These are phyloP conservation scores for Taphrina populina DNA, from an alignment of 1,139 yeast genomes.

Conservation along the genomic window DNA sequence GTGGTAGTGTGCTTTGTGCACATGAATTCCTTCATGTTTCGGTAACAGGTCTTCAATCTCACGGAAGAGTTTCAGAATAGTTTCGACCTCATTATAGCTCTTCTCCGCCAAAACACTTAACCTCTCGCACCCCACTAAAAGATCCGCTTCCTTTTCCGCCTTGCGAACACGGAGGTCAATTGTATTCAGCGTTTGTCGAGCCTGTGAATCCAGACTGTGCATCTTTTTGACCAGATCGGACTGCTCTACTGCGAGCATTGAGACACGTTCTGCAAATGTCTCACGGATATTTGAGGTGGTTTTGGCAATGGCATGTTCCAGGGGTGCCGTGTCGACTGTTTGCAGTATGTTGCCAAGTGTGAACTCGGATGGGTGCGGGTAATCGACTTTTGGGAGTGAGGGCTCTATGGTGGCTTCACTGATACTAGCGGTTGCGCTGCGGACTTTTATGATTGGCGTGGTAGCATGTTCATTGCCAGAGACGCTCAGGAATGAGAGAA, in stretches of 20 bases:
- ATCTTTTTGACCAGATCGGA: neutral
- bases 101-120: slow-evolving; percentile 11
- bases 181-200: neutral
- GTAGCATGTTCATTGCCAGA: no score
- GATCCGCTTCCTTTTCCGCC: slow-evolving; percentile 6
- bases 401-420: no score
- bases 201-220: neutral
- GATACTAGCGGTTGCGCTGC: neutral
- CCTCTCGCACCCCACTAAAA: slow-evolving; percentile 5
- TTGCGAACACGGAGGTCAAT: neutral
- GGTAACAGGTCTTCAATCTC: slow-evolving; percentile 9
- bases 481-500: slow-evolving; percentile 9
- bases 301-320: neutral
- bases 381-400: neutral
- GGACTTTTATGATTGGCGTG: neutral
- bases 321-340: neutral
- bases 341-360: neutral
- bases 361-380: slow-evolving; percentile 1
- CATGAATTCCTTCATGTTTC: neutral
- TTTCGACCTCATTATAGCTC: slow-evolving; percentile 9
- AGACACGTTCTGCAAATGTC: slow-evolving; percentile 1
- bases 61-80: slow-evolving; percentile 9
- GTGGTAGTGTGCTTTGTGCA: slow-evolving; percentile 3
- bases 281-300: neutral
- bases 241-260: neutral